phyloP scores from a whole-genome alignment of 2,329 filamentous ascomycete genomes.

The Escovopsis sp. region DNA sequence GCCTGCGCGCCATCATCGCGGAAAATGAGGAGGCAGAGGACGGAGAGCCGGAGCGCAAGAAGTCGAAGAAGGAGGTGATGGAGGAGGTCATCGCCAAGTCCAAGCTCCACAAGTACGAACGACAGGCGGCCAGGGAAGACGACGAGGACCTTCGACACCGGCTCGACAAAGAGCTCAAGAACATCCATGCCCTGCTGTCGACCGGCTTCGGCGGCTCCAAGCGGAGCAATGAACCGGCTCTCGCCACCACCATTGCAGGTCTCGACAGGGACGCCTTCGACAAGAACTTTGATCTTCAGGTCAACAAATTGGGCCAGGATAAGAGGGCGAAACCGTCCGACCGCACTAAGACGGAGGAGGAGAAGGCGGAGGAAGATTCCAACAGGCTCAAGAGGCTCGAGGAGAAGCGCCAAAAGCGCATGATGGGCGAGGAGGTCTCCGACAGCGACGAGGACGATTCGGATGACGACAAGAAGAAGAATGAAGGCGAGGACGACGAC shows the following conservation, averaged over 20 bases:
- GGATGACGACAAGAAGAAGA: slow-evolving; percentile 20
- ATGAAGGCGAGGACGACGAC: slow-evolving; percentile 22
- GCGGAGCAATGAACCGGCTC: slow-evolving; percentile 10
- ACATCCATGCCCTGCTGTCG: slow-evolving; percentile 59
- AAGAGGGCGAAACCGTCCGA: slow-evolving; percentile 73
- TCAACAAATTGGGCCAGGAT: slow-evolving; percentile 73
- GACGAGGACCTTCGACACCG: slow-evolving; percentile 77
- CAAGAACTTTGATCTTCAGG: slow-evolving; percentile 72
- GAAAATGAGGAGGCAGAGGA: slow-evolving; percentile 34
- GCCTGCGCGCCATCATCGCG: slow-evolving; percentile 31
- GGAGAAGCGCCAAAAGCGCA: slow-evolving; percentile 65
- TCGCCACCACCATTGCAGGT: slow-evolving; percentile 24
- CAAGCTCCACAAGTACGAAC: slow-evolving; percentile 86
- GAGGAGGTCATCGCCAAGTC: slow-evolving; percentile 96
- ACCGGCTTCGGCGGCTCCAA: slow-evolving; percentile 25
- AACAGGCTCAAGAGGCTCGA: slow-evolving; percentile 67
- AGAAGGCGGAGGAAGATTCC: slow-evolving; percentile 65
- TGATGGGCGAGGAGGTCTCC: slow-evolving; percentile 66
- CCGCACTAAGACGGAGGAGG: slow-evolving; percentile 82
- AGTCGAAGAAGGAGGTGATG: slow-evolving; percentile 94
- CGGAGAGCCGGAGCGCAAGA: slow-evolving; percentile 66
- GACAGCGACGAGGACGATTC: slow-evolving; percentile 47
- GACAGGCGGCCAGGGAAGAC: slow-evolving; percentile 82
- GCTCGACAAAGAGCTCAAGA: slow-evolving; percentile 69
- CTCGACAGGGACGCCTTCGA: slow-evolving; percentile 58